Conservation (phyloP, 768 basidiomycete genomes). For the Crucibulum laeve region DNA sequence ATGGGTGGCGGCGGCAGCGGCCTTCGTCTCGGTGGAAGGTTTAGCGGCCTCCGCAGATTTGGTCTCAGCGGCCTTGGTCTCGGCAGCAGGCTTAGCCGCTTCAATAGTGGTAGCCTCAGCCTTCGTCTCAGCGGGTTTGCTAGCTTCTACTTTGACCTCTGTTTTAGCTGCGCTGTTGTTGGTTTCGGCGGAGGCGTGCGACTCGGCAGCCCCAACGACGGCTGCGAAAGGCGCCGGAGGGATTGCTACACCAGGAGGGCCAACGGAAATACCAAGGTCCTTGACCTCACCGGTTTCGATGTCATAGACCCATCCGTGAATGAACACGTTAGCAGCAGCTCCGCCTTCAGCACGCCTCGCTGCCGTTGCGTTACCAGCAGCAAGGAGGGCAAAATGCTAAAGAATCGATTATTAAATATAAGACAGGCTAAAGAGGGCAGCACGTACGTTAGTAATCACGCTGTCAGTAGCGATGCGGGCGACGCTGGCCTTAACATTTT, state of each 20-base stretch:
- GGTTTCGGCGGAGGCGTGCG: background rate
- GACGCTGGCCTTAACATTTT: slow-evolving; percentile 33
- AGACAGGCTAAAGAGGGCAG: background rate
- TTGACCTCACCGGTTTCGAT: slow-evolving; percentile 45
- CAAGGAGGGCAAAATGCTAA: slow-evolving; percentile 18
- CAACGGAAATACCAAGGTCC: slow-evolving; percentile 41
- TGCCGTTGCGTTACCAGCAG: slow-evolving; percentile 2
- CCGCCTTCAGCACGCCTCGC: slow-evolving; percentile 11
- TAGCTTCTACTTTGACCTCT: no score
- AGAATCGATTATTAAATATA: background rate
- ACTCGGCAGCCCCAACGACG: slow-evolving; percentile 8
- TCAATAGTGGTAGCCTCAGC: no score
- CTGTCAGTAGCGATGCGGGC: slow-evolving; percentile 19
- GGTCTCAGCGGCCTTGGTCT: slow-evolving; percentile 1
- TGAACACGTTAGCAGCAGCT: slow-evolving; percentile 20
- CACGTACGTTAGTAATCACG: slow-evolving; percentile 25
- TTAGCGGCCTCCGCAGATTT: slow-evolving; percentile 6
- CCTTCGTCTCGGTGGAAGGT: no score
- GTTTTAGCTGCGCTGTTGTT: background rate
- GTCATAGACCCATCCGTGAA: slow-evolving; percentile 63
- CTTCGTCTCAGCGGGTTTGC: no score
- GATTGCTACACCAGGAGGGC: slow-evolving; percentile 29
- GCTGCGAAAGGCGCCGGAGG: slow-evolving; percentile 21
- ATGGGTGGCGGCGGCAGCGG: no score
- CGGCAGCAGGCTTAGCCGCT: slow-evolving; percentile 1